Percentiles rank a stretch among this genome's conserved stretches.
Conservation (phyloP, 768 basidiomycete species). For the Serendipita sp. region DNA sequence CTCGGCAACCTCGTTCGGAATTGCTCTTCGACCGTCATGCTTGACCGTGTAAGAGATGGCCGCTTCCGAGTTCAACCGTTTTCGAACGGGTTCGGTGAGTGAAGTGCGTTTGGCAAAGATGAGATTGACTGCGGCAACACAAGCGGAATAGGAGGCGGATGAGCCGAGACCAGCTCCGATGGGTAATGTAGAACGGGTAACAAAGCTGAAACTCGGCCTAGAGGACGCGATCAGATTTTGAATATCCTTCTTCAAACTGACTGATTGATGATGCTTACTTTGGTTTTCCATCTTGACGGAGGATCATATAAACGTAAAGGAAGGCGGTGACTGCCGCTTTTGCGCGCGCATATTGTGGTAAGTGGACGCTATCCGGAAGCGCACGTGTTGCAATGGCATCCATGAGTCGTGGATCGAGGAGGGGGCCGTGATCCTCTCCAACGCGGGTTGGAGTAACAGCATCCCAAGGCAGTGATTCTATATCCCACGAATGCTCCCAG, state of each 20-base stretch:
- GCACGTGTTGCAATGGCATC: conserved; percentile 43
- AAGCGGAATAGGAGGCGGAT: conserved; percentile 88
- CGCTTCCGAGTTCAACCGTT: conserved; percentile 11
- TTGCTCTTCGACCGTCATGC: conserved; percentile 49
- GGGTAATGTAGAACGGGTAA: conserved; percentile 75
- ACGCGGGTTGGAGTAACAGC: conserved; percentile 37
- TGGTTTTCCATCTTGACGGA: conserved; percentile 34
- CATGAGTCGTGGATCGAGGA: conserved; percentile 57
- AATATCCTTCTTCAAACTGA: neutral
- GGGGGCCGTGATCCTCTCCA: conserved; percentile 41
- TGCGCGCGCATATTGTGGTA: conserved; percentile 21
- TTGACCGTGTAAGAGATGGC: conserved; percentile 30
- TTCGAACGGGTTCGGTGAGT: conserved; percentile 30
- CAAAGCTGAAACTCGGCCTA: conserved; percentile 66
- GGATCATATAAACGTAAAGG: conserved; percentile 83
- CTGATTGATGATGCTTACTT: conserved; percentile 31
- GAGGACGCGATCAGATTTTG: neutral
- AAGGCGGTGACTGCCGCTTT: conserved; percentile 52
- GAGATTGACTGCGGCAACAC: conserved; percentile 64
- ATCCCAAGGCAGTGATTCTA: conserved; percentile 63
- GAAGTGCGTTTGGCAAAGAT: conserved; percentile 55
- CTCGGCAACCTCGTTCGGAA: conserved; percentile 50
- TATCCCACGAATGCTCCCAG: conserved; percentile 69
- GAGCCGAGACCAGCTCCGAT: conserved; percentile 94
- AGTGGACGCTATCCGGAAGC: conserved; percentile 21